phyloP scores from a whole-genome alignment of 1,284 basidiomycete species.

The Heterobasidion occidentale region DNA sequence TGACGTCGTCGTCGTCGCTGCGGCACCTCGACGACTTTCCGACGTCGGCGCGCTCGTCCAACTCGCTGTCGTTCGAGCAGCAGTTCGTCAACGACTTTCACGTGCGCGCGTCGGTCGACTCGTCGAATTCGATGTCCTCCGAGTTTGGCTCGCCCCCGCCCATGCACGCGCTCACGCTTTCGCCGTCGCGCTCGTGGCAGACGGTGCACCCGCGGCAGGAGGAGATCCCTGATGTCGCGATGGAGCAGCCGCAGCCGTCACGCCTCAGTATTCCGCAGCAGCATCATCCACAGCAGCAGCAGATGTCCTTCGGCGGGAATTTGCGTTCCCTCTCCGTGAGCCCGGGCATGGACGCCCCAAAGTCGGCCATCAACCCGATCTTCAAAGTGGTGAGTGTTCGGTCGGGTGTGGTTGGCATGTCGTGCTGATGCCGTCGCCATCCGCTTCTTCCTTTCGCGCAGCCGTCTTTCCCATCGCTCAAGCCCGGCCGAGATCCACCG shows the following conservation, averaged over 20 bases:
- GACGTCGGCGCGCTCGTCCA: constrained; percentile 69
- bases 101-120: constrained; percentile 62
- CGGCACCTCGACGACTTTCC: constrained; percentile 69
- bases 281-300: constrained; percentile 27
- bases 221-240: constrained; percentile 6
- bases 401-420: constrained; percentile 1
- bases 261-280: constrained; percentile 39
- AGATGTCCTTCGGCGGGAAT: constrained; percentile 23
- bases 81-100: constrained; percentile 76
- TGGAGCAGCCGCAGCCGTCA: constrained; percentile 23
- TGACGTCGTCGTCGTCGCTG: constrained; percentile 63
- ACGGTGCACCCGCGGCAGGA: constrained; percentile 18
- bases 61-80: constrained; percentile 75
- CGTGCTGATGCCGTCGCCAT: constrained; percentile 5
- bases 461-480: constrained; percentile 40
- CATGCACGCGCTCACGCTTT: constrained; percentile 64
- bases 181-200: constrained; percentile 40
- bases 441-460: constrained; percentile 21
- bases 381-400: constrained; percentile 81
- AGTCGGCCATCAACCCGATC: constrained; percentile 78
- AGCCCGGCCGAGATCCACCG: constrained; percentile 3
- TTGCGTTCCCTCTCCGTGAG: constrained; percentile 31
- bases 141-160: constrained; percentile 67
- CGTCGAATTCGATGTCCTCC: constrained; percentile 23
- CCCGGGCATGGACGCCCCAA: constrained; percentile 43